These are phyloP conservation scores for Quercus lobata DNA, from an alignment of 331 rosid genomes.

Conservation along the genomic window DNA sequence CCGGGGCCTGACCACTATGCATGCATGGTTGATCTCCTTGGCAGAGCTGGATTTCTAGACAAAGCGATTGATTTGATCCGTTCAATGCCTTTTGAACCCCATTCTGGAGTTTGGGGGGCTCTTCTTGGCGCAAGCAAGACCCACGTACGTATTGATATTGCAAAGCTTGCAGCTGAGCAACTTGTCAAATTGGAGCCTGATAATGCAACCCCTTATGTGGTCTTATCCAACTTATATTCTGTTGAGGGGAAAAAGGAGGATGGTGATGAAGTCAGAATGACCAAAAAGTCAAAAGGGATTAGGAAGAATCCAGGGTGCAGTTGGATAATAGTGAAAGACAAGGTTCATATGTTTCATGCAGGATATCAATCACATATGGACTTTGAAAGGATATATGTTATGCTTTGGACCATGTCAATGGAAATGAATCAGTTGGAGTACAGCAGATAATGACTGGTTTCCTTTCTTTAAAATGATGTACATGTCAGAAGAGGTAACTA, in stretches of 20 bases:
- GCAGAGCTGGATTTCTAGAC: conserved; percentile 69
- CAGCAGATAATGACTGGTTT: not conserved
- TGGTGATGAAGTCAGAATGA: conserved; percentile 40
- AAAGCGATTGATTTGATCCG: conserved; percentile 53
- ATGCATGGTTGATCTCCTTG: conserved; percentile 79
- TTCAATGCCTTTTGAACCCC: conserved; percentile 69
- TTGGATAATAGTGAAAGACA: conserved; percentile 57
- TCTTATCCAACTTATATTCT: conserved; percentile 56
- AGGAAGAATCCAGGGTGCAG: conserved; percentile 78
- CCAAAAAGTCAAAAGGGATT: conserved; percentile 47
- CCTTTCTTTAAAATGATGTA: not conserved
- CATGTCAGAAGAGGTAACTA: not conserved
- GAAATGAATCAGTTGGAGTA: conserved; percentile 33
- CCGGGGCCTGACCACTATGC: conserved; percentile 73
- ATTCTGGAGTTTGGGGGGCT: conserved; percentile 85
- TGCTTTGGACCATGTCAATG: conserved; percentile 22
- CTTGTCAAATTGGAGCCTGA: conserved; percentile 59
- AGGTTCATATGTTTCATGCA: conserved; percentile 56
- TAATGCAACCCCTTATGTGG: conserved; percentile 76
- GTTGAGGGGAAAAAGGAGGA: conserved; percentile 49
- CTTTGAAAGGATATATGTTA: conserved; percentile 29
- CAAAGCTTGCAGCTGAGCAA: conserved; percentile 59
- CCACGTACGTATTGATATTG: conserved; percentile 58
- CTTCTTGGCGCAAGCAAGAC: conserved; percentile 66
- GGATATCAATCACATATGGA: conserved; percentile 45